A percentile compares a stretch with the other conserved stretches of the same genome.
Conservation (phyloP, 2,329 filamentous ascomycete genomes). For the Alternaria sp. region DNA sequence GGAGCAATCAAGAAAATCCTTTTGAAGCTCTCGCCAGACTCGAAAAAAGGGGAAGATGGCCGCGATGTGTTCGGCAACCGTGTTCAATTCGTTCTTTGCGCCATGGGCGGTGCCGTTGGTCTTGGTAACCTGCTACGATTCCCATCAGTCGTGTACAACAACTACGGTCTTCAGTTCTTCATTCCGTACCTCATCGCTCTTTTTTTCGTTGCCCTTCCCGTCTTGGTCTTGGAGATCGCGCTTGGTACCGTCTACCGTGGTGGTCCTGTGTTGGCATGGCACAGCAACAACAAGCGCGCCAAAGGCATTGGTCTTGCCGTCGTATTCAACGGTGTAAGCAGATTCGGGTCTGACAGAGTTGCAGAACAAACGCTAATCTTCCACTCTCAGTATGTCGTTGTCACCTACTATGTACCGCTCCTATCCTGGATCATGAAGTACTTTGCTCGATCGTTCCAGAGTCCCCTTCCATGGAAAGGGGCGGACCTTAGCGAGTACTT, state of each 20-base stretch:
- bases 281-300: constrained; percentile 27
- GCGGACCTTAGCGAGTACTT: constrained; percentile 6
- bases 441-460: constrained; percentile 10
- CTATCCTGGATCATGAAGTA: constrained; percentile 23
- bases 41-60: no score
- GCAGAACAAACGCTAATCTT: no score
- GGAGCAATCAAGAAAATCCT: no score
- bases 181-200: constrained; percentile 25
- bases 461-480: constrained; percentile 11
- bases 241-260: constrained; percentile 31
- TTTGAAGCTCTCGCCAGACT: no score
- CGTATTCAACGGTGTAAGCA: constrained; percentile 18
- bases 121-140: constrained; percentile 29
- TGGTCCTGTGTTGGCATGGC: constrained; percentile 29
- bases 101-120: constrained; percentile 26
- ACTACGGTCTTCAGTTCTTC: constrained; percentile 29
- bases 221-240: constrained; percentile 26
- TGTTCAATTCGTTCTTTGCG: constrained; percentile 23
- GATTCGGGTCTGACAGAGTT: background rate
- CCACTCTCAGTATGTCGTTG: constrained; percentile 13
- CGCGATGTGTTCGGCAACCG: constrained; percentile 1
- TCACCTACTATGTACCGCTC: constrained; percentile 25
- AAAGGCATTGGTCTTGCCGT: constrained; percentile 24
- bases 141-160: constrained; percentile 29
- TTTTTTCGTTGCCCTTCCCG: constrained; percentile 25